These are phyloP conservation scores for Russula vinacea DNA, from an alignment of 768 basidiomycete genomes.

Conservation along the genomic window DNA sequence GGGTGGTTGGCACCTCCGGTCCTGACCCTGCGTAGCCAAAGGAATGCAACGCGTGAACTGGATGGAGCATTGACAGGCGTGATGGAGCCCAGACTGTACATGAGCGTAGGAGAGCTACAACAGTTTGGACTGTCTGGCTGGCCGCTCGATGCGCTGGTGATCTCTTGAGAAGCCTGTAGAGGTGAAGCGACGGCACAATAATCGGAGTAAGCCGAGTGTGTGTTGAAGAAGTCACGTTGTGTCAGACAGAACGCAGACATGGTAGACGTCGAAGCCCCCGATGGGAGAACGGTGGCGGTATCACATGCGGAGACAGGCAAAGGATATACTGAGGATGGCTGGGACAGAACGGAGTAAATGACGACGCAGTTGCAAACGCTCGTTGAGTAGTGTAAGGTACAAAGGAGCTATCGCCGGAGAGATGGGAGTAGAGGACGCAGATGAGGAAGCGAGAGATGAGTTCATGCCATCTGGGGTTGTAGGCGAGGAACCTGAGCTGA, in stretches of 20 bases:
- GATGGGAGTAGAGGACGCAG: conserved; percentile 42
- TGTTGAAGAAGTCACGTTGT: conserved; percentile 56
- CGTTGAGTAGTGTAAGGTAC: conserved; percentile 33
- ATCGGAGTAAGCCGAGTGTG: conserved; percentile 54
- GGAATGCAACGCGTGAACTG: too few species aligned
- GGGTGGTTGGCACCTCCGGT: too few species aligned
- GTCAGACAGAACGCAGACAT: conserved; percentile 39
- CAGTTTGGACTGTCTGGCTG: conserved; percentile 38
- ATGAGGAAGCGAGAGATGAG: conserved; percentile 36
- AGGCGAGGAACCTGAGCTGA: conserved; percentile 19
- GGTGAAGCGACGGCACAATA: conserved; percentile 46
- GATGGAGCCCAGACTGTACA: too few species aligned
- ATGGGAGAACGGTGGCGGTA: conserved; percentile 52
- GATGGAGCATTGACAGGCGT: too few species aligned
- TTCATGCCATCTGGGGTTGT: conserved; percentile 71
- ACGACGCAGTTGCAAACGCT: too few species aligned
- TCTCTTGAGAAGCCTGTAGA: conserved; percentile 51
- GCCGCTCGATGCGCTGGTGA: conserved; percentile 3
- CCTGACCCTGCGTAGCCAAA: too few species aligned
- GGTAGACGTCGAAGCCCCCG: conserved; percentile 39
- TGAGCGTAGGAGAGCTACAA: conserved; percentile 47
- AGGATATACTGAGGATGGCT: conserved; percentile 32
- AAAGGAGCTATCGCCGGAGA: conserved; percentile 44
- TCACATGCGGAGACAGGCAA: conserved; percentile 50
- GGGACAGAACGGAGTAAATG: conserved; percentile 20